Evolutionary conservation across 1,284 basidiomycete species (phyloP).

Genomic region (Schizophyllum commune): DNA sequence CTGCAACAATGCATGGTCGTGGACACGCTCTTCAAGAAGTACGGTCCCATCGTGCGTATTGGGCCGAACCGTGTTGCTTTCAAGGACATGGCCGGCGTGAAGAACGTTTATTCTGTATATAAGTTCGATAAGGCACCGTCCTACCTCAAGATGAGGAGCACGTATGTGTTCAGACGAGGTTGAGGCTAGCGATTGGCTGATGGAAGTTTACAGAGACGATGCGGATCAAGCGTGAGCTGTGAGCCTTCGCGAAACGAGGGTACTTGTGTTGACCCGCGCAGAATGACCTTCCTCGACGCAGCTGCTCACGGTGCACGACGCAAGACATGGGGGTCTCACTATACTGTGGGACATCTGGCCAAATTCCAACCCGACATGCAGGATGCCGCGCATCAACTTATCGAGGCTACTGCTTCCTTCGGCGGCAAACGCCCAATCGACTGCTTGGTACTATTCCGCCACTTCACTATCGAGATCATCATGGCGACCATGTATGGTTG

Average conservation of each 20-base stretch:
- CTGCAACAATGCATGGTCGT: constrained; percentile 62
- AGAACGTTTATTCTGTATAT: constrained; percentile 56
- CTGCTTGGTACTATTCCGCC: not conserved
- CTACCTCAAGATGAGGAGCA: constrained; percentile 67
- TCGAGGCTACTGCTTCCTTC: not conserved
- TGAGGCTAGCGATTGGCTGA: constrained; percentile 1
- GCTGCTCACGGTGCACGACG: constrained; percentile 53
- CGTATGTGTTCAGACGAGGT: constrained; percentile 20
- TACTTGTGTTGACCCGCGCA: too few relatives aligned
- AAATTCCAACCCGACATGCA: constrained; percentile 60
- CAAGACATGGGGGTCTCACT: constrained; percentile 63
- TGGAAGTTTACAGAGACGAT: constrained; percentile 44
- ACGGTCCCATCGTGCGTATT: constrained; percentile 68
- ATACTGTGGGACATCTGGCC: constrained; percentile 46
- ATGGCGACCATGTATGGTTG: not conserved
- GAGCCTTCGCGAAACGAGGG: too few relatives aligned
- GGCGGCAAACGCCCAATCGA: not conserved
- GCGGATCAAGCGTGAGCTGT: constrained; percentile 64
- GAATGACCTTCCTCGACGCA: constrained; percentile 70
- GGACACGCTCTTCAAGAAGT: constrained; percentile 54
- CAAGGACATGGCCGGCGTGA: constrained; percentile 53
- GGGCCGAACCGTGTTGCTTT: constrained; percentile 70
- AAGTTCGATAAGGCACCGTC: constrained; percentile 68
- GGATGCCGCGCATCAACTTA: constrained; percentile 20
- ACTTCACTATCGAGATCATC: not conserved